Evolutionary conservation across 1,284 basidiomycete species (phyloP), one percentile per base, ranked within the genome.

Genomic region (Fomitopsis schrenkii): DNA sequence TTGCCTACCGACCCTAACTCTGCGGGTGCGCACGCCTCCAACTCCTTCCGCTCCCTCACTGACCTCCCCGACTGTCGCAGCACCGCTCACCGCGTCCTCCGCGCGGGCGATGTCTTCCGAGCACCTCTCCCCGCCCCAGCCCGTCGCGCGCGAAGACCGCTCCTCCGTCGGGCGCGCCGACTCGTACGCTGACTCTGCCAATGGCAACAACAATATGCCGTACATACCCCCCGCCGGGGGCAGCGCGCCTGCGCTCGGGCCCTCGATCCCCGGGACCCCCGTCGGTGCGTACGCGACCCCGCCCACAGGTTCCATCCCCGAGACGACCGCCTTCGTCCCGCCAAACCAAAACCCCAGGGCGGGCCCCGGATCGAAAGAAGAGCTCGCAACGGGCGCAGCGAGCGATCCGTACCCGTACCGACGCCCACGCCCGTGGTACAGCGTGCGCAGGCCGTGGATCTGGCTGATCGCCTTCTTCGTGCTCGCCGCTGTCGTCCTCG

Each of bases 401-500:
- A 22, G 22, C 22, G 45, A 17, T 15, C 17, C 56, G 9, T 14
- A 15, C 17, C 42, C n/a, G 6, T 15, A 50, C 15, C 52, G 45
- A 26, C 22, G 22, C 19, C 48, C 46, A 55, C 38, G 48, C 10
- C 65, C 67, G 10, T 62, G 69, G n/a, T 67, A 65, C 57, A 69
- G 66, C 52, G 19, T 22, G 10, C 52, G 52, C 58, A 66, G 68
- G 9, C 70, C 70, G 14, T 53, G 65, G 57, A 62, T 71, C 60
- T 70, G 67, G 67, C 40, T 67, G 36, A 48, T 57, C 15, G 62
- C 60, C n/a, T 59, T 61, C 22, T 53, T 63, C 17, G 59, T 60
- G 5, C 46, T 70, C 38, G 63, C 67, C 1, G 57, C 76, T 58
- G 62, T 82, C 53, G 66, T 75, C 36, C 52, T 76, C 46, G 79